Base-by-base conservation (phyloP, 345 rosid species). In the Bruguiera parviflora region DNA sequence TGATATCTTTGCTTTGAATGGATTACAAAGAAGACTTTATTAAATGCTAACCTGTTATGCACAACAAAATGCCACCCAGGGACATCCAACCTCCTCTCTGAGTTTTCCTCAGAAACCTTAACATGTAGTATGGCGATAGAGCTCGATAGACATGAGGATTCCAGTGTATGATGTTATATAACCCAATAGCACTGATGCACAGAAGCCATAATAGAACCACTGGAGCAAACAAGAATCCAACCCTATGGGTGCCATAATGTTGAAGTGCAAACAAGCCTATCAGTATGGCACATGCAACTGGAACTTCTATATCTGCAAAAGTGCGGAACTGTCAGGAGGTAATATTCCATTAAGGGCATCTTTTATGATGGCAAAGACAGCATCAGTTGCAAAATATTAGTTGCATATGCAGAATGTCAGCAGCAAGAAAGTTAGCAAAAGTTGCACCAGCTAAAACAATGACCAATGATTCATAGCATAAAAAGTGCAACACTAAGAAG, bases 171-270 rank as follows among this genome's bases (percentile, higher is more conserved):
- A 92, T 88, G 70, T 92, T 92, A 71, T 88, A 92, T 52, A 88
- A 27, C 25, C 96, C 98, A 37, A 90, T 88, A 52, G 88, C 11
- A 64, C 98, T 86, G 65, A 92, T 90, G 80, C 96, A 88, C 31
- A 90, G 58, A 65, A 92, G 89, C 98, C 98, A 92, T 21, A 66
- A 47, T 18, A 87, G 75, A 67, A 92, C 88, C 80, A 92, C 89
- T 0, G 96, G 98, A 0, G 98, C 96, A 39, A 92, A 92, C 82
- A 92, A 82, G 83, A 84, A 92, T 29, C 96, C 98, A 39, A 92
- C 96, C 66, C 79, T 84, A 75, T 92, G 96, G 65, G 98, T 90
- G 53, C 98, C 98, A 63, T 90, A 88, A 74, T 92, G 98, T 75
- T 92, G 98, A 56, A 92, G 95, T 24, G 98, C 92, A 76, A 92